Base-by-base conservation (phyloP, 208 protist species). In the Angomonas ambiguus region DNA sequence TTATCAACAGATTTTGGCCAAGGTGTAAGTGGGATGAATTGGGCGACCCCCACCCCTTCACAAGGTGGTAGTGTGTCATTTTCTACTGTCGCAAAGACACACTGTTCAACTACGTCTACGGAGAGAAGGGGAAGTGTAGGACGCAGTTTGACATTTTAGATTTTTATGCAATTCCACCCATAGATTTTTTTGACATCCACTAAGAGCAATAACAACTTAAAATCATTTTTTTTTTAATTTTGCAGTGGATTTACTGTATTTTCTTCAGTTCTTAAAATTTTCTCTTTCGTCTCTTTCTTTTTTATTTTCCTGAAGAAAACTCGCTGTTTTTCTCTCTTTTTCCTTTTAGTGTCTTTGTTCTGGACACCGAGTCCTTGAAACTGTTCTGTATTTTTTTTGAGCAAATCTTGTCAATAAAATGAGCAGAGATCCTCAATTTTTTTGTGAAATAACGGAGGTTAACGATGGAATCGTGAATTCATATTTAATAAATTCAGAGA, bases 61-160 rank as follows among this genome's bases (percentile, higher is more conserved):
- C 79, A 75, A 30, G 76, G 77, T 4, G 79, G 77, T 56, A 75
- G 87, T 61, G 80, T 92, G 1, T 88, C 86, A 10, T 92, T 92
- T 75, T 88, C 80, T 4, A 85, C 79, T 25, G 79, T 86, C 33
- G 82, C 82, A 11, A 58, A 75, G 24, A 67, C 77, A 31, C 71
- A 88, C 57, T 67, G 74, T 25, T 85, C 86, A 11, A 82, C 83
- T 27, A 85, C 85, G 4, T 79, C 78, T 28, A 38, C 57, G 2
- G 71, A 38, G 6, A 76, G 82, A 33, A 88, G 80, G 48, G 65
- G 71, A 25, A 87, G 77, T 72, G 77, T 92, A 3, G 82, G 82
- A 58, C 59, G 86, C 33, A 89, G 80, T 72, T 62, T 85, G 65
- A 65, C 68, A 48, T 85, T 85, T 73, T 81, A 80, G 58, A 11